Evolutionary conservation across 441 rosid genomes (phyloP), one percentile per base, ranked within the genome.

Genomic region (Hura crepitans): DNA sequence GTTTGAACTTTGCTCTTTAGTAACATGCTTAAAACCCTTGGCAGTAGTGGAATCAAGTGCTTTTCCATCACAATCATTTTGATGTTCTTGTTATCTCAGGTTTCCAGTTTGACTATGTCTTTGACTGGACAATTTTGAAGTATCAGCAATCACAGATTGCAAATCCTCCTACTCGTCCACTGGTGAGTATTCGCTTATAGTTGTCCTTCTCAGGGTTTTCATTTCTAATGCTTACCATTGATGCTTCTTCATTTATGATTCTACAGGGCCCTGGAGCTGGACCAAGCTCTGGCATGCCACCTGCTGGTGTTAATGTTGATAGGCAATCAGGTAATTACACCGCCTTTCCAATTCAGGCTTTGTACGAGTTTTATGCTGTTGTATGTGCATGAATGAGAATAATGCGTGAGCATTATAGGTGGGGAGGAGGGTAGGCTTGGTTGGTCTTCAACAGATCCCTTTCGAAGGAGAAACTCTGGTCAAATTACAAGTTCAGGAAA

Each of bases 81-180:
- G 23, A 17, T 62, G 72, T 30, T 56, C 33, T 62, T 73, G 72
- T 77, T 76, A 33, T 4, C 51, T 35, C 82, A 96, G 98, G 98
- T 68, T 96, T 96, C 77, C 98, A 96, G 80, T 91, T 88, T 73
- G 99, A 96, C 78, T 87, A 96, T 54, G 96, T 96, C 22, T 96
- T 91, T 81, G 99, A 95, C 76, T 95, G 99, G 99, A 92, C 98
- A 62, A 92, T 96, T 69, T 76, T 93, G 86, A 96, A 96, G 82
- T 93, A 93, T 76, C 98, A 93, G 84, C 97, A 93, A 75, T 85
- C 98, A 64, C 99, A 91, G 71, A 79, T 86, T 71, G 78, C 92
- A 20, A 85, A 90, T 73, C 90, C 96, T 57, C 86, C 97, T 22
- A 53, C 91, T 33, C 91, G 89, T 80, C 81, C 89, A 46, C 65